Percentiles rank a stretch among this genome's conserved stretches.
Evolutionary conservation across 164 flowering plant species (phyloP).

Genomic region (Liriodendron chinense): DNA sequence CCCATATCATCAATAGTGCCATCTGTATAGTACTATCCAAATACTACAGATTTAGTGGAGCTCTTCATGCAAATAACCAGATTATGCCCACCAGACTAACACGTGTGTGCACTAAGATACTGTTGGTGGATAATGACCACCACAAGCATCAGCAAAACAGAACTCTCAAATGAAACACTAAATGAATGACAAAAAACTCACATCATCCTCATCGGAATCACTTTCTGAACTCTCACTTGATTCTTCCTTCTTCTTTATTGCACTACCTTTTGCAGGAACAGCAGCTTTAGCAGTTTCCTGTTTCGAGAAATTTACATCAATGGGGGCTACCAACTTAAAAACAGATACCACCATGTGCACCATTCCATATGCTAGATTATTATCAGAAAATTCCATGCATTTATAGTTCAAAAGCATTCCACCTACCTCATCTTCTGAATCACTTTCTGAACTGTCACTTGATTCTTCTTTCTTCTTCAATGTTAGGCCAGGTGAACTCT

Average conservation of each 20-base stretch:
- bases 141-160: too few species aligned
- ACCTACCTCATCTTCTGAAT: constrained; percentile 4
- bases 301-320: neutral
- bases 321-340: too few species aligned
- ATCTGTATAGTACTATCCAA: too few species aligned
- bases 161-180: neutral
- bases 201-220: constrained; percentile 20
- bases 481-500: neutral
- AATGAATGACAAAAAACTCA: neutral
- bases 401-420: neutral
- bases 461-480: constrained; percentile 6
- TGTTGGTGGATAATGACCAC: too few species aligned
- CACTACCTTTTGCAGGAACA: neutral
- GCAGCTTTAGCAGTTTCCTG: neutral
- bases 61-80: too few species aligned
- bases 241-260: neutral
- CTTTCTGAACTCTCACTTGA: constrained; percentile 9
- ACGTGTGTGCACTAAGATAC: too few species aligned
- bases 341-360: neutral
- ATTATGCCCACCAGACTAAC: too few species aligned
- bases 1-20: too few species aligned
- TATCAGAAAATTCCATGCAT: neutral
- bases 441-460: constrained; percentile 7
- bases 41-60: too few species aligned
- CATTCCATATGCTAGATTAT: neutral